Evolutionary conservation across 1,139 yeast genomes (phyloP).

Genomic region (Geotrichum candidum): DNA sequence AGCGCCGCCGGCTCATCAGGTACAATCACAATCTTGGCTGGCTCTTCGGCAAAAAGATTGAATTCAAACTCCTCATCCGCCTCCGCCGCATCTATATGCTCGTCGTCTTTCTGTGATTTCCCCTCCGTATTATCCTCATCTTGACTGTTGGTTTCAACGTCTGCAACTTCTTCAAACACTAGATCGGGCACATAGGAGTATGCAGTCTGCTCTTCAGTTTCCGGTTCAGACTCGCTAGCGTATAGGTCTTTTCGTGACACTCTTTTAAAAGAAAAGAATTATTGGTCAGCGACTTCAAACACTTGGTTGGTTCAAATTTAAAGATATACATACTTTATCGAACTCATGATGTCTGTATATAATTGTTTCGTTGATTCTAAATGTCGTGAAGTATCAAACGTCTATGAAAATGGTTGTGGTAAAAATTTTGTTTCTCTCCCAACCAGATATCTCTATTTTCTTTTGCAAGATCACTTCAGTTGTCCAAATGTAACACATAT

Average conservation of each 20-base stretch:
- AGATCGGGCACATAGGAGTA: slow-evolving; percentile 20
- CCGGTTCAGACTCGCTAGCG: slow-evolving; percentile 11
- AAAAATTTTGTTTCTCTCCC: slow-evolving; percentile 1
- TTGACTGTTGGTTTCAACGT: slow-evolving; percentile 80
- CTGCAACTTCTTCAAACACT: slow-evolving; percentile 52
- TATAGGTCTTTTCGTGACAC: slow-evolving; percentile 23
- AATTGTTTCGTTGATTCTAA: background rate
- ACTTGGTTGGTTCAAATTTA: background rate
- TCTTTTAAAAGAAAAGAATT: slow-evolving; percentile 1
- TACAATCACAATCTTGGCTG: slow-evolving; percentile 10
- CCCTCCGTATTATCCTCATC: slow-evolving; percentile 57
- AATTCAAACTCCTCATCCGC: slow-evolving; percentile 14
- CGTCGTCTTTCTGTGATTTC: slow-evolving; percentile 21
- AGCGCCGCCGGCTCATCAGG: slow-evolving; percentile 20
- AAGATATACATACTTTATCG: slow-evolving; percentile 3
- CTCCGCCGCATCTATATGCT: background rate
- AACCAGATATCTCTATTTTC: background rate
- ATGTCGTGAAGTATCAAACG: background rate
- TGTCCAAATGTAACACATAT: background rate
- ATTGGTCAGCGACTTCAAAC: background rate
- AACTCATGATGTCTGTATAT: slow-evolving; percentile 6
- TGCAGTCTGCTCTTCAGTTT: background rate
- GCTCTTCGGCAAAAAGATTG: slow-evolving; percentile 1
- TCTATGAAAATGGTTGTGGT: background rate
- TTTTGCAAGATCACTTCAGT: background rate